Base-by-base conservation (phyloP, 225 moss, liverwort and hornwort genomes). In the Antitrichia curtipendula region DNA sequence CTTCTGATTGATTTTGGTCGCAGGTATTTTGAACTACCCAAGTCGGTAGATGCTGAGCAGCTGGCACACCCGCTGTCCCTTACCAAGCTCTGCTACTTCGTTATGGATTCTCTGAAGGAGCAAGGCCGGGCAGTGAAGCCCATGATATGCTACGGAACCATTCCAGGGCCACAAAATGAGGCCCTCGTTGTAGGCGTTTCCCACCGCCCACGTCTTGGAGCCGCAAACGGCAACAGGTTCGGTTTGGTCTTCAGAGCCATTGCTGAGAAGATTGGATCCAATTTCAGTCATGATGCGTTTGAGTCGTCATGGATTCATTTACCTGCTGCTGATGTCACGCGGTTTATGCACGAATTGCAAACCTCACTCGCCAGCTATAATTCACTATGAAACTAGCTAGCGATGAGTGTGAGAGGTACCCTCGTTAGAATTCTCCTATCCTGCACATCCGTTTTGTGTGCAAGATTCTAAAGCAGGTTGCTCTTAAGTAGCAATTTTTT, bases 231-330 rank as follows among this genome's bases (percentile, higher is more conserved):
- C 27, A 99, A 99, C 82, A 95, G 91, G 89, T 97, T 99, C 57
- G 99, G 99, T 29, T 91, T 95, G 71, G 94, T 96, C 34, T 99
- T 99, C 80, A 90, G 93, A 74, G 89, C 94, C 74, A 95, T 97
- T 57, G 95, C 99, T 57, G 93, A 95, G 85, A 93, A 89, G 76
- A 91, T 97, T 72, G 97, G 95, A 66, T 93, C 92, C 3, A 94
- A 96, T 80, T 94, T 94, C 75, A 95, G 96, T 88, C 94, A 94
- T 50, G 95, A 99, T 91, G 97, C 97, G 4, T 99, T 99, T 86
- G 99, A 99, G 90, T 97, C 97, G 43, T 99, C 96, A 7, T 99
- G 99, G 99, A 96, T 99, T 65, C 95, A 90, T 87, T 89, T 99
- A 72, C 94, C 94, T 83, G 90, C 92, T 60, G 90, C 87, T 52